phyloP scores from a whole-genome alignment of 2,329 filamentous ascomycete species.

The Aspergillus phoenicis region DNA sequence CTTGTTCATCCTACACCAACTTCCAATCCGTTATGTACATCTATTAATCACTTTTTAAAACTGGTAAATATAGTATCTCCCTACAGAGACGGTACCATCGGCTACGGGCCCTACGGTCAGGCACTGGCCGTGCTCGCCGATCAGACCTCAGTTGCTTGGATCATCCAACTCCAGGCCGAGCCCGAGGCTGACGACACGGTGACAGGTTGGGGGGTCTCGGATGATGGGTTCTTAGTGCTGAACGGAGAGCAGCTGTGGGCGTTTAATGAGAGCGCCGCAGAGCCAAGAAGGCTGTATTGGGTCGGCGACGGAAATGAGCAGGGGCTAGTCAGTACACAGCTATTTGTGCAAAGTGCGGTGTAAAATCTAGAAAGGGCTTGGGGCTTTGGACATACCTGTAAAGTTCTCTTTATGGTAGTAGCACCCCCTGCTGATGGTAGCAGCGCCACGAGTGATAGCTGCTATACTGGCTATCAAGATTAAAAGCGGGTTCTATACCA shows the following conservation, averaged over 20 bases:
- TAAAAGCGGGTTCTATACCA: no score
- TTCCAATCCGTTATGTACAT: background rate
- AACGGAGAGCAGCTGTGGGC: slow-evolving; percentile 7
- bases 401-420: no score
- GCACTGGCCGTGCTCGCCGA: background rate
- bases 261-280: slow-evolving; percentile 3
- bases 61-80: slow-evolving; percentile 2
- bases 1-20: background rate
- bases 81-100: background rate
- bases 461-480: no score
- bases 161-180: background rate
- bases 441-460: no score
- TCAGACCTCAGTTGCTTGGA: background rate
- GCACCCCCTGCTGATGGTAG: no score
- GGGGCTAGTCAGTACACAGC: slow-evolving; percentile 4
- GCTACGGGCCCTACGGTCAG: background rate
- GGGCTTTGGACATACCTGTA: no score
- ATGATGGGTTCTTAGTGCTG: slow-evolving; percentile 5
- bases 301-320: background rate
- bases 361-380: background rate
- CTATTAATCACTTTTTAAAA: background rate
- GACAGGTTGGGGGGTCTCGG: background rate
- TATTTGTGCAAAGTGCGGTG: slow-evolving; percentile 2
- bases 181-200: background rate
- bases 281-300: slow-evolving; percentile 9